phyloP scores from a whole-genome alignment of 78 protist species.

The Dictyostelium citrinum region DNA sequence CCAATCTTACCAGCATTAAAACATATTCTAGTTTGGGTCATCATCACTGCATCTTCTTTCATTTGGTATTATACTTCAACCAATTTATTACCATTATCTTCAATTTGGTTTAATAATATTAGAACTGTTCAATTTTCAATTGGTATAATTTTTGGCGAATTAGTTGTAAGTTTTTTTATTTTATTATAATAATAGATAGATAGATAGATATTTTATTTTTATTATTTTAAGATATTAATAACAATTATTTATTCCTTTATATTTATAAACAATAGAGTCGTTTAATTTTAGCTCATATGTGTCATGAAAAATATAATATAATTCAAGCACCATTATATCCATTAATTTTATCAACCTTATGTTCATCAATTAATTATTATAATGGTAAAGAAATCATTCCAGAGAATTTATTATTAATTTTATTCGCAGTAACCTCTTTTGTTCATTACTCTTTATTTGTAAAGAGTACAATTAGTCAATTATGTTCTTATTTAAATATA shows the following conservation, averaged over 20 bases:
- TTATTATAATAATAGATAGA: not conserved
- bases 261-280: conserved; percentile 34
- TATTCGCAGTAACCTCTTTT: not conserved
- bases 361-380: conserved; percentile 2
- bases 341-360: conserved; percentile 20
- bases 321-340: conserved; percentile 55
- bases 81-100: not conserved
- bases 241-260: not conserved
- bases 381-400: not conserved
- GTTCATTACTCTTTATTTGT: conserved; percentile 38
- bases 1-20: conserved; percentile 46
- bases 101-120: conserved; percentile 49
- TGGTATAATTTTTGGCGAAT: conserved; percentile 67
- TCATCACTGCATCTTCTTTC: conserved; percentile 25
- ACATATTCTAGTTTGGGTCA: conserved; percentile 57
- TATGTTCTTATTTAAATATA: conserved; percentile 52
- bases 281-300: conserved; percentile 67
- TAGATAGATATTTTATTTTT: no score
- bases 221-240: no score
- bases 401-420: not conserved
- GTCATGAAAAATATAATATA: conserved; percentile 53
- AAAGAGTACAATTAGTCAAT: conserved; percentile 32
- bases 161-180: conserved; percentile 48
- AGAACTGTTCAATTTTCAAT: conserved; percentile 42
- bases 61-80: conserved; percentile 68